A percentile compares a stretch with the other conserved stretches of the same genome.
phyloP scores from a whole-genome alignment of 257 asterid genomes.

The Striga asiatica region DNA sequence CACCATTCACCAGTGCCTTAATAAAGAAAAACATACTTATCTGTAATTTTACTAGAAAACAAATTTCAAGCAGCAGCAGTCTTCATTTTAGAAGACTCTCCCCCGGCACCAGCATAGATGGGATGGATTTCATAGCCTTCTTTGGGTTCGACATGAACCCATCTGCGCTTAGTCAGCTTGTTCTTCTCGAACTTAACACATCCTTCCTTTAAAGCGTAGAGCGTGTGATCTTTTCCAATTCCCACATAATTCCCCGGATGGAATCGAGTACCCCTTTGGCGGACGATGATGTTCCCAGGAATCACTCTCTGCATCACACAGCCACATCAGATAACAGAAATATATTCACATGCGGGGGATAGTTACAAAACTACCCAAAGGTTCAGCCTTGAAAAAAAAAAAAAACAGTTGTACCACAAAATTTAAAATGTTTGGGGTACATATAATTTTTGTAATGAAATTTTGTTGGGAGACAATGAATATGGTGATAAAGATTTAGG shows the following conservation, averaged over 20 bases:
- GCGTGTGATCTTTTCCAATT: conserved; percentile 81
- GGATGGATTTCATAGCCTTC: conserved; percentile 76
- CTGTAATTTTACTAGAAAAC: no score
- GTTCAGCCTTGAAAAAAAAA: no score
- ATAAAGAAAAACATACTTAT: neutral
- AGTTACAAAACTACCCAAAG: no score
- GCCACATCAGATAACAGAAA: neutral
- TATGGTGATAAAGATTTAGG: neutral
- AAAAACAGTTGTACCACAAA: no score
- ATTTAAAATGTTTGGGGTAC: no score
- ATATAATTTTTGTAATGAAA: no score
- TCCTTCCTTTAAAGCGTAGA: conserved; percentile 82
- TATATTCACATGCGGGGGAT: neutral
- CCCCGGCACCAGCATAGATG: conserved; percentile 31
- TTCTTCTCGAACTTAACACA: conserved; percentile 64
- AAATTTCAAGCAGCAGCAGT: conserved; percentile 15
- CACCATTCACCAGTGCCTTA: neutral
- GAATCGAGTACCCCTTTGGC: conserved; percentile 92
- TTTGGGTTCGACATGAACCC: conserved; percentile 93
- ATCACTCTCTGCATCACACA: conserved; percentile 54
- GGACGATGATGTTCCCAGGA: conserved; percentile 87
- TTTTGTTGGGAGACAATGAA: no score
- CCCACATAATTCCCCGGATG: conserved; percentile 89
- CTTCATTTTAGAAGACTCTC: conserved; percentile 29
- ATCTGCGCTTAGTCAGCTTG: conserved; percentile 76